Evolutionary conservation across 306 rosid genomes (phyloP).

Genomic region (Pyrus communis): DNA sequence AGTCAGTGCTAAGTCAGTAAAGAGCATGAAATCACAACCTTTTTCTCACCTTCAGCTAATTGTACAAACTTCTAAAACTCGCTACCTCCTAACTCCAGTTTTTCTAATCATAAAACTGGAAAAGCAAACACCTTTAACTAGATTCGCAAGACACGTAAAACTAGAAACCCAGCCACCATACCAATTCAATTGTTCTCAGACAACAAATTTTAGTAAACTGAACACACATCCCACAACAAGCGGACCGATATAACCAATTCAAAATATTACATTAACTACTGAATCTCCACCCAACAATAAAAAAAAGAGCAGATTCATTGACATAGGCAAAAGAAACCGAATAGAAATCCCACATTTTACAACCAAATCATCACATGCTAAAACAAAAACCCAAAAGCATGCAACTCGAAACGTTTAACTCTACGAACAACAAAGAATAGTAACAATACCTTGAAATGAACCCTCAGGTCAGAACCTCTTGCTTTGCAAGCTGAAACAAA

Average conservation of each 20-base stretch:
- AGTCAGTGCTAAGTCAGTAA: neutral
- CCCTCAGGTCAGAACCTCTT: conserved; percentile 84
- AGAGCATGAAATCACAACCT: neutral
- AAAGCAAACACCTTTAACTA: no score
- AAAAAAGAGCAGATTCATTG: neutral
- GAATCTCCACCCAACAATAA: neutral
- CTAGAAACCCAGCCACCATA: neutral
- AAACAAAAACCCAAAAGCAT: neutral
- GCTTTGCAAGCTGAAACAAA: conserved; percentile 79
- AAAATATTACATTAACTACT: neutral
- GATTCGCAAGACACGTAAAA: neutral
- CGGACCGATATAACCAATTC: neutral
- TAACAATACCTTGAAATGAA: conserved; percentile 78
- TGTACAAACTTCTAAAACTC: no score
- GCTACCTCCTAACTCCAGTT: no score
- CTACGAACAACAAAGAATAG: neutral
- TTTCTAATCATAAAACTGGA: no score
- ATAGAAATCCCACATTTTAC: neutral
- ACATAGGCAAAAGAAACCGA: no score
- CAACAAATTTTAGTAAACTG: neutral
- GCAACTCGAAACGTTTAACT: neutral
- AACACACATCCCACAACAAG: neutral
- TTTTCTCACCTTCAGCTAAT: neutral
- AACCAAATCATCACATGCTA: neutral
- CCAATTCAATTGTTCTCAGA: neutral